Percentiles rank a stretch among this genome's conserved stretches.
These are phyloP conservation scores for Bipolaris bicolor DNA, from an alignment of 2,329 filamentous ascomycete genomes.

Conservation along the genomic window DNA sequence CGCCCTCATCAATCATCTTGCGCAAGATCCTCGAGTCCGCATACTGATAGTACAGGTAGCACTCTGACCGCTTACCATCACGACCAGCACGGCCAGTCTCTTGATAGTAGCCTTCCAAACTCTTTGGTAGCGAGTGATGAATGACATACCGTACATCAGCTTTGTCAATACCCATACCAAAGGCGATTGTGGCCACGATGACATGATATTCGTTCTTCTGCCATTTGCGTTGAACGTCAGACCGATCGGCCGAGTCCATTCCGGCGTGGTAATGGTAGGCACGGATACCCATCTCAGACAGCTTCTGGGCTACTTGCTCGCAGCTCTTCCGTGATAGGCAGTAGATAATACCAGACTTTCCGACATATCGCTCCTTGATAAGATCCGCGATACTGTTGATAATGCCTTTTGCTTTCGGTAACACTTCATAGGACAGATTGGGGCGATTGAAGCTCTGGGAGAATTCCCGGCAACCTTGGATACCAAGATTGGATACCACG, in stretches of 20 bases:
- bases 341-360: slow-evolving; percentile 89
- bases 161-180: slow-evolving; percentile 99
- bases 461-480: slow-evolving; percentile 78
- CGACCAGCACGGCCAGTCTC: slow-evolving; percentile 94
- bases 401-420: slow-evolving; percentile 68
- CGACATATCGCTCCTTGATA: slow-evolving; percentile 72
- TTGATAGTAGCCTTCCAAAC: slow-evolving; percentile 96
- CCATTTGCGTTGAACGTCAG: slow-evolving; percentile 77
- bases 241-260: slow-evolving; percentile 72
- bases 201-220: slow-evolving; percentile 80
- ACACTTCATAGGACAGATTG: slow-evolving; percentile 88
- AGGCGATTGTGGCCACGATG: slow-evolving; percentile 97
- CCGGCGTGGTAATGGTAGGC: slow-evolving; percentile 87
- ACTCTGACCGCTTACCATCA: slow-evolving; percentile 85
- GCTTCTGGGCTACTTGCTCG: slow-evolving; percentile 75
- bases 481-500: slow-evolving; percentile 88
- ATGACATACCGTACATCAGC: slow-evolving; percentile 95
- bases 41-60: slow-evolving; percentile 88
- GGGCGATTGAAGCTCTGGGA: slow-evolving; percentile 96
- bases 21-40: slow-evolving; percentile 75
- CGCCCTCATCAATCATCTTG: slow-evolving; percentile 82
- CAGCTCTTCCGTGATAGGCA: slow-evolving; percentile 85
- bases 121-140: slow-evolving; percentile 91
- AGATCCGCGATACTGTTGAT: slow-evolving; percentile 64
- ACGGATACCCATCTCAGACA: slow-evolving; percentile 69